Base-by-base conservation (phyloP, 2,329 filamentous ascomycete species). In the Tolypocladium pustulatum region DNA sequence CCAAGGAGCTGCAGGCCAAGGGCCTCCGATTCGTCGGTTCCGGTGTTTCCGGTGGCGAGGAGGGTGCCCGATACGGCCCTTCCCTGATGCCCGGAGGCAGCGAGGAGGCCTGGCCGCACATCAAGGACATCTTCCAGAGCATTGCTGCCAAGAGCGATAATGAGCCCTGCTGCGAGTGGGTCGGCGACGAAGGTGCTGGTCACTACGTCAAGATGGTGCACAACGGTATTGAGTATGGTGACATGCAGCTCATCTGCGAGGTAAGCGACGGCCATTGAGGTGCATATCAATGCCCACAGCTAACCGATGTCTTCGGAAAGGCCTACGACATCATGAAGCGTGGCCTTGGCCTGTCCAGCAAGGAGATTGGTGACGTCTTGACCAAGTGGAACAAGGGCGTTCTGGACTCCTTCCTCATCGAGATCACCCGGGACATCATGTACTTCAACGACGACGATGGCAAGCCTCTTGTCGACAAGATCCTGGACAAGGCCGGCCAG, bases 121-220 rank as follows among this genome's bases (percentile, higher is more conserved):
- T 99, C 82, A 97, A 99, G 87, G 92, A 97, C 71, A 90, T 99
- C 73, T 96, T 99, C 84, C 94, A 99, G 82, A 86, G 86, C 81
- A 96, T 99, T 74, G 85, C 94, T 64, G 94, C 94, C 77, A 97
- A 99, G 87, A 95, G 90, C 77, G 93, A 97, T 72, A 88, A 87
- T 71, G 94, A 99, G 84, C 81, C 94, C 66, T 99, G 94, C 87
- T 99, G 94, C 75, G 94, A 99, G 79, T 99, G 94, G 94, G 94
- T 99, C 70, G 94, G 94, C 81, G 94, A 97, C 79, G 91, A 97
- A 78, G 94, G 94, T 86, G 90, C 94, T 79, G 94, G 94, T 70
- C 94, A 99, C 87, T 99, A 97, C 84, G 93, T 99, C 83, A 99
- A 99, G 90, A 99, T 99, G 94, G 94, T 99, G 64, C 94, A 99